Evolutionary conservation across 73 alveolate genomes (phyloP).

Genomic region (Effrenium voratum): DNA sequence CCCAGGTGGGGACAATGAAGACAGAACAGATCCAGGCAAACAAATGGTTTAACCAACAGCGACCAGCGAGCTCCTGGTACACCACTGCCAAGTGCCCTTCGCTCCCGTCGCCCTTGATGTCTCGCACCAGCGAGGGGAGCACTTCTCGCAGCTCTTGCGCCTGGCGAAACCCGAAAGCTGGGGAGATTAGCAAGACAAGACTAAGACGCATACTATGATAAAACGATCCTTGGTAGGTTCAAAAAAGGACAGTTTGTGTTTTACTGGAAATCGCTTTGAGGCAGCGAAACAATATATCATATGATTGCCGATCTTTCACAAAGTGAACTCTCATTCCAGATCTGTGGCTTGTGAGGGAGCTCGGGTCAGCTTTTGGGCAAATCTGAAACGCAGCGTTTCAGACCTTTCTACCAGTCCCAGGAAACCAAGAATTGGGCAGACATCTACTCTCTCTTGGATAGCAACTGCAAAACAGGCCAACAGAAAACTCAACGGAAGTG

Average conservation of each 20-base stretch:
- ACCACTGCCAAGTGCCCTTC: conserved; percentile 56
- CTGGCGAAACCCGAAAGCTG: too few relatives aligned
- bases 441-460: too few relatives aligned
- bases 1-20: neutral
- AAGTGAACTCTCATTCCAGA: too few relatives aligned
- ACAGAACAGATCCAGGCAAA: neutral
- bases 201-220: neutral
- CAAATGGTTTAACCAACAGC: neutral
- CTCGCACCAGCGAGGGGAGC: conserved; percentile 66
- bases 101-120: conserved; percentile 5
- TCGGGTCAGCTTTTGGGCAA: too few relatives aligned
- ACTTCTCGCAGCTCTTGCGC: conserved; percentile 83
- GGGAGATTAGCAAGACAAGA: too few relatives aligned
- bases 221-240: neutral
- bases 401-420: too few relatives aligned
- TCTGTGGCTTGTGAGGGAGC: too few relatives aligned
- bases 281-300: neutral
- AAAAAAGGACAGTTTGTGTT: neutral
- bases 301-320: too few relatives aligned
- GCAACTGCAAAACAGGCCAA: too few relatives aligned
- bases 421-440: too few relatives aligned
- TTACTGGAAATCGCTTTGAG: neutral
- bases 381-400: too few relatives aligned
- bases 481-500: too few relatives aligned
- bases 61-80: conserved; percentile 28